Conservation (phyloP, 2,329 filamentous ascomycete genomes). For the Alternaria novae-zelandiae region DNA sequence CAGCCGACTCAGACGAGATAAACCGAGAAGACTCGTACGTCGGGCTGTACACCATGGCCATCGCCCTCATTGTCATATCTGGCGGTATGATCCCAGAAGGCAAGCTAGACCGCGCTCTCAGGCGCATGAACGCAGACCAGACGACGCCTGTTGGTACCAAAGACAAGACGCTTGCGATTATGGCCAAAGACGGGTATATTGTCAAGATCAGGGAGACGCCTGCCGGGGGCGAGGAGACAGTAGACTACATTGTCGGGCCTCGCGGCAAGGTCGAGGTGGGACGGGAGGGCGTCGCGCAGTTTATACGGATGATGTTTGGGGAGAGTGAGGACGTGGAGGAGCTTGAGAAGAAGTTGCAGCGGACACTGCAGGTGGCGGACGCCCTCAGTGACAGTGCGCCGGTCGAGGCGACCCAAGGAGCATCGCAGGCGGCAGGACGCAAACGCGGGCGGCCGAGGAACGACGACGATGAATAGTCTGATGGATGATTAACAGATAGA, state of each 20-base stretch:
- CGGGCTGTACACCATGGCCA: conserved; percentile 79
- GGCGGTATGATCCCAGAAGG: conserved; percentile 77
- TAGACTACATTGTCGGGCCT: conserved; percentile 85
- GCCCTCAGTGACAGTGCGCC: conserved; percentile 15
- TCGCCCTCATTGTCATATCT: conserved; percentile 75
- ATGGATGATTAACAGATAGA: background rate
- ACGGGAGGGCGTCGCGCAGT: conserved; percentile 72
- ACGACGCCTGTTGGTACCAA: conserved; percentile 77
- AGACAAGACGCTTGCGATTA: conserved; percentile 73
- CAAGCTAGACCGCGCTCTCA: conserved; percentile 78
- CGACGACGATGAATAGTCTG: conserved; percentile 11
- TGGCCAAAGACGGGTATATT: conserved; percentile 85
- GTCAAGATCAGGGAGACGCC: conserved; percentile 72
- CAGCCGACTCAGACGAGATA: conserved; percentile 52
- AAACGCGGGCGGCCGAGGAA: conserved; percentile 23
- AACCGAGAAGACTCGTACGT: conserved; percentile 79
- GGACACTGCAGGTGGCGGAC: conserved; percentile 41
- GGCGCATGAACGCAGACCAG: conserved; percentile 75
- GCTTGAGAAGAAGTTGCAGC: conserved; percentile 40
- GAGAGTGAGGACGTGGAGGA: conserved; percentile 44
- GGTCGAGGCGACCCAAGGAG: conserved; percentile 6
- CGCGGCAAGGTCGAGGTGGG: conserved; percentile 86
- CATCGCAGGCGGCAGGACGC: conserved; percentile 18
- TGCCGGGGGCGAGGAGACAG: conserved; percentile 76
- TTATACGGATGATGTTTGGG: conserved; percentile 58